These are phyloP conservation scores for Dryas octopetala DNA, from an alignment of 306 rosid genomes.

Conservation along the genomic window DNA sequence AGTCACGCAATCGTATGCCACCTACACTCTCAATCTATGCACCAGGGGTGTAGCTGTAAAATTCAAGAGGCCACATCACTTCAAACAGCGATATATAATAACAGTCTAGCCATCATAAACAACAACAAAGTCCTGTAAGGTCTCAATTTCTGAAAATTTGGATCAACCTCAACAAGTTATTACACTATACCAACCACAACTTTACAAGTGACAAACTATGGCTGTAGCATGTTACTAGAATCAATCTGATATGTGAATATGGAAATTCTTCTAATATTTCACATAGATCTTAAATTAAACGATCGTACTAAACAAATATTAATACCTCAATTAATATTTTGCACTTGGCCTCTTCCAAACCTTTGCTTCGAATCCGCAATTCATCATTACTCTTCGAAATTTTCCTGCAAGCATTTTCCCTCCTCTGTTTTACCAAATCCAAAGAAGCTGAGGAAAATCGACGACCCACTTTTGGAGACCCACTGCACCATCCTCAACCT, in stretches of 20 bases:
- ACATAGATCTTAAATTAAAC: not conserved
- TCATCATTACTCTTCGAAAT: constrained; percentile 49
- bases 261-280: not conserved
- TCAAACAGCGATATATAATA: constrained; percentile 8
- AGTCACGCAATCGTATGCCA: constrained; percentile 47
- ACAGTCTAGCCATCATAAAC: constrained; percentile 7
- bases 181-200: too few relatives aligned
- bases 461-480: constrained; percentile 23
- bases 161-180: not conserved
- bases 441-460: constrained; percentile 26
- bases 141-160: not conserved
- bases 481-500: constrained; percentile 30
- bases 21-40: constrained; percentile 57
- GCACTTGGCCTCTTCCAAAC: constrained; percentile 49
- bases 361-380: constrained; percentile 35
- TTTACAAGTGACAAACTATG: too few relatives aligned
- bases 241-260: not conserved
- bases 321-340: constrained; percentile 58
- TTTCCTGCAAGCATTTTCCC: constrained; percentile 30
- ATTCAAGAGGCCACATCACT: constrained; percentile 25
- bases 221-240: not conserved
- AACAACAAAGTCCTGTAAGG: not conserved
- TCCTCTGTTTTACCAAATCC: constrained; percentile 39
- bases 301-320: not conserved
- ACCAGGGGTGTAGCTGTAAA: constrained; percentile 79